Base-by-base conservation (phyloP, 208 protist species). In the Trypanosoma platydactyli region DNA sequence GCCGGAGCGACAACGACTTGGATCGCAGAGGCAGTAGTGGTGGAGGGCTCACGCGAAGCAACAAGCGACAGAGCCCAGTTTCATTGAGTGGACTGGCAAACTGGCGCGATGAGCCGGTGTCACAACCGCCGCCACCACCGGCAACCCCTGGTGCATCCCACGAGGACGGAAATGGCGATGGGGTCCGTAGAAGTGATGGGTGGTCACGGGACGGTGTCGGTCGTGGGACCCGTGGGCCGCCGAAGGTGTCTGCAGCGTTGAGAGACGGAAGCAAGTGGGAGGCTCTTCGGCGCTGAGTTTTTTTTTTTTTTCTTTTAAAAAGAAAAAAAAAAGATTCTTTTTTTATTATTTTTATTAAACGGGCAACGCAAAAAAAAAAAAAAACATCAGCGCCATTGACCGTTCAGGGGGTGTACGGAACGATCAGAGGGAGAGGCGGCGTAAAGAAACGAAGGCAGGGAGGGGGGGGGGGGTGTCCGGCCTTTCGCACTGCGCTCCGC, bases 41-140 rank as follows among this genome's bases (percentile, higher is more conserved):
- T 42, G 51, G 59, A 30, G 70, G 40, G 12, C n/a, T n/a, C n/a
- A 3, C 40, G 40, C 67, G 69, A 50, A 58, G 25, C 41, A 51
- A 51, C 45, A 64, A 65, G 62, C 38, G 46, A 13, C 65, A 60
- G n/a, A 52, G 40, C 41, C 51, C 68, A 4, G 50, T 56, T 5
- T 16, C 42, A 13, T 73, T 71, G 0, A 71, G 59, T 9, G 71
- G 73, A 15, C 75, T 78, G 20, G 81, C 79, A 56, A 84, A 82
- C 67, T 92, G 86, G 83, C 86, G 86, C 20, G 86, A 87, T 30
- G 86, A 81, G 9, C 80, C 82, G 5, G 70, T 78, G 42, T 65
- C 59, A 9, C 76, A 86, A 77, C 69, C 56, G 13, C 80, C 81
- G 18, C 65, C 46, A 25, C 35, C 46, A 22, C 35, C 56, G 22